These are phyloP conservation scores for Monosporascus sp. DNA, from an alignment of 2,329 filamentous ascomycete species.

Conservation along the genomic window DNA sequence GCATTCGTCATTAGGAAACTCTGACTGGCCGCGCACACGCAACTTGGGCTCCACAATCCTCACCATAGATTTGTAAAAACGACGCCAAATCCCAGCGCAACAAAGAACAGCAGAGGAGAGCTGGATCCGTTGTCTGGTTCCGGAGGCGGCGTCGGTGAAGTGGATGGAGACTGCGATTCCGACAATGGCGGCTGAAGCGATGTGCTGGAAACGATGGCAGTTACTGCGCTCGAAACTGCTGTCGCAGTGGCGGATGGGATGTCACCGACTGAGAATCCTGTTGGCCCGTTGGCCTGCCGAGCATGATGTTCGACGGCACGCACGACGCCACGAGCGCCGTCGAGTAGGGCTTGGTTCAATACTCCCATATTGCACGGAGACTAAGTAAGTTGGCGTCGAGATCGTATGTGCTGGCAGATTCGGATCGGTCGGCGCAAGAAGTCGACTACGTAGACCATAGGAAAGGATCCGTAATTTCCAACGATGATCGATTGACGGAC, in stretches of 20 bases:
- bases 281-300: constrained; percentile 8
- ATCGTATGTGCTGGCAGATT: constrained; percentile 1
- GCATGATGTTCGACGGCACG: constrained; percentile 27
- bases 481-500: not conserved
- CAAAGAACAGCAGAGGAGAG: constrained; percentile 83
- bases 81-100: constrained; percentile 92
- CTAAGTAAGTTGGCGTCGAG: not conserved
- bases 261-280: not conserved
- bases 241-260: constrained; percentile 4
- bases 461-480: not conserved
- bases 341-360: constrained; percentile 31
- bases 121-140: constrained; percentile 41
- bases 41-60: constrained; percentile 26
- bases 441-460: not conserved
- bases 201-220: not conserved
- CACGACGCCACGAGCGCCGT: constrained; percentile 32
- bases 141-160: constrained; percentile 14
- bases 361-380: constrained; percentile 27
- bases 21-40: not conserved
- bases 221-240: not conserved
- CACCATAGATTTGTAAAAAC: constrained; percentile 99
- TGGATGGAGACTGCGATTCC: constrained; percentile 7
- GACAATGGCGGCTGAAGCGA: not conserved
- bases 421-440: not conserved
- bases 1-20: constrained; percentile 19